These are phyloP conservation scores for Schwanniomyces etchellsii DNA, from an alignment of 1,139 yeast genomes.

Conservation along the genomic window DNA sequence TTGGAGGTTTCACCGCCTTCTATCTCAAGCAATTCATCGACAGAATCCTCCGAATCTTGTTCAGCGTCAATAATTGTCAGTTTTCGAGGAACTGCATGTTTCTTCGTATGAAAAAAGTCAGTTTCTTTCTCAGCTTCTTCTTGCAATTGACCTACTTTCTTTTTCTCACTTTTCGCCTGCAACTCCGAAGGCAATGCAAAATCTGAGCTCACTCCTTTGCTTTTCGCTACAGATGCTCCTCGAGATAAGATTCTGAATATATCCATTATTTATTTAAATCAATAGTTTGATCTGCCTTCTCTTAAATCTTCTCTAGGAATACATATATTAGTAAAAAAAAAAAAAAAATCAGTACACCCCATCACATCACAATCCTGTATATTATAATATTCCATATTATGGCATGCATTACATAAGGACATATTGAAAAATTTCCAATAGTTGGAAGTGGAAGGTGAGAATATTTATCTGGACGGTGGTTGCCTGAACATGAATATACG, in stretches of 20 bases:
- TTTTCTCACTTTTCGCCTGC: slow-evolving; percentile 13
- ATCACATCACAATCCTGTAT: too few relatives aligned
- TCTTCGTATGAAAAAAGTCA: slow-evolving; percentile 66
- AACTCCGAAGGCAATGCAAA: slow-evolving; percentile 35
- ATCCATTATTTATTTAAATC: slow-evolving; percentile 60
- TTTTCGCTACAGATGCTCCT: slow-evolving; percentile 73
- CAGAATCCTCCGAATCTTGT: slow-evolving; percentile 16
- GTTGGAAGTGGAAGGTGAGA: too few relatives aligned
- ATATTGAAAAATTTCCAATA: too few relatives aligned
- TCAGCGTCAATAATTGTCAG: slow-evolving; percentile 11
- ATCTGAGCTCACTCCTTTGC: slow-evolving; percentile 38
- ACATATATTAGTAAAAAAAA: too few relatives aligned
- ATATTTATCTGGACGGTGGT: too few relatives aligned
- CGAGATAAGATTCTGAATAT: slow-evolving; percentile 78
- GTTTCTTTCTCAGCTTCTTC: slow-evolving; percentile 53
- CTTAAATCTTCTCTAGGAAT: too few relatives aligned
- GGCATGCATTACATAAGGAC: too few relatives aligned
- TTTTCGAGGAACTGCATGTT: slow-evolving; percentile 16
- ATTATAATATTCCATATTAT: too few relatives aligned
- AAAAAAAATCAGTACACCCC: too few relatives aligned
- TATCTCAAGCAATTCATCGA: too few relatives aligned
- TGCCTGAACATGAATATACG: slow-evolving; percentile 1
- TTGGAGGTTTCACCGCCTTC: slow-evolving; percentile 24
- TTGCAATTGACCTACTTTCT: slow-evolving; percentile 31
- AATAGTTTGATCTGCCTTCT: not conserved